phyloP scores from a whole-genome alignment of 495 filamentous ascomycete species.

The Daldinia decipiens region DNA sequence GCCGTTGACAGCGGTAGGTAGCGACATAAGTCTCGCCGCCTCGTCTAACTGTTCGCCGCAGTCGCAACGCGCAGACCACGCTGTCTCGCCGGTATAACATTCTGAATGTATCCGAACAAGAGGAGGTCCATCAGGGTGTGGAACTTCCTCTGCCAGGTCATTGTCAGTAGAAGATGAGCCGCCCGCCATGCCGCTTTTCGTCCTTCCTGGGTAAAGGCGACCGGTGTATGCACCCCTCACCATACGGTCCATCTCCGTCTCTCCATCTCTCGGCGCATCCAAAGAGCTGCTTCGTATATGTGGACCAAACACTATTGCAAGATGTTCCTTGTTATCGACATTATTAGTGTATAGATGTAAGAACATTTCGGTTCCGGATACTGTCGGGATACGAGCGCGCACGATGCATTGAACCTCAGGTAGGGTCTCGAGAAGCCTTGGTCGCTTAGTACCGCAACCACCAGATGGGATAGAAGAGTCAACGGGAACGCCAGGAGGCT shows the following conservation, averaged over 20 bases:
- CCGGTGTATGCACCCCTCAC: slow-evolving; percentile 93
- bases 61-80: slow-evolving; percentile 96
- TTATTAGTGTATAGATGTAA: slow-evolving; percentile 94
- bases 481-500: slow-evolving; percentile 62
- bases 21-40: slow-evolving; percentile 91
- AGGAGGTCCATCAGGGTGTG: slow-evolving; percentile 54
- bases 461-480: slow-evolving; percentile 62
- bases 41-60: slow-evolving; percentile 98
- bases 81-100: slow-evolving; percentile 98
- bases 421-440: slow-evolving; percentile 73
- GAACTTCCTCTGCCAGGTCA: slow-evolving; percentile 30
- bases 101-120: slow-evolving; percentile 96
- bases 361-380: slow-evolving; percentile 93
- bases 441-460: slow-evolving; percentile 65
- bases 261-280: slow-evolving; percentile 81
- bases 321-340: slow-evolving; percentile 92
- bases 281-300: slow-evolving; percentile 82
- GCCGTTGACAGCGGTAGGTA: slow-evolving; percentile 72
- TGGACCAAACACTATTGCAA: slow-evolving; percentile 96
- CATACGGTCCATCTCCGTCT: slow-evolving; percentile 96
- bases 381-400: slow-evolving; percentile 85
- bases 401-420: slow-evolving; percentile 84
- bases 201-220: slow-evolving; percentile 84
- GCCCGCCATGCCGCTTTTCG: slow-evolving; percentile 66
- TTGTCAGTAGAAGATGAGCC: slow-evolving; percentile 8